phyloP scores from a whole-genome alignment of 805 yeast species.

The Candida silvatica region DNA sequence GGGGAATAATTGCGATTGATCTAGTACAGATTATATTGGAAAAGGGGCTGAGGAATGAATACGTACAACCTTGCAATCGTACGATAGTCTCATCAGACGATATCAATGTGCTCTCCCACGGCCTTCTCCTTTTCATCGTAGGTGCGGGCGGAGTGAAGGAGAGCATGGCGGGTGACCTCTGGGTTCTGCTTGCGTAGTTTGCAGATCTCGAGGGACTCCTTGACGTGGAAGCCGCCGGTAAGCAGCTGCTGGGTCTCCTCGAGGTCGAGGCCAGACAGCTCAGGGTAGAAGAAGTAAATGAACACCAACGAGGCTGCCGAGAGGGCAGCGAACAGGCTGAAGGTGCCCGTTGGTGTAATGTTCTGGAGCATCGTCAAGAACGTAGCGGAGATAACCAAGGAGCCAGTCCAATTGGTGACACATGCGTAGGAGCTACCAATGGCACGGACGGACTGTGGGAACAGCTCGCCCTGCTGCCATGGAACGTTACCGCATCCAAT shows the following conservation, averaged over 20 bases:
- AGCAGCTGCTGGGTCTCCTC: conserved; percentile 85
- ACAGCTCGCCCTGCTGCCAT: conserved; percentile 95
- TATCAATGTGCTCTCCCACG: too few species aligned
- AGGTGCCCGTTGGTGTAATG: conserved; percentile 93
- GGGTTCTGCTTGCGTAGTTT: too few species aligned
- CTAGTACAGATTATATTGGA: too few species aligned
- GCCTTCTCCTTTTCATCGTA: too few species aligned
- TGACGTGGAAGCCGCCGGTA: conserved; percentile 80
- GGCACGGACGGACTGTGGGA: conserved; percentile 91
- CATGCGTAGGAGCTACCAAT: conserved; percentile 87
- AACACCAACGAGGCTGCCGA: conserved; percentile 64
- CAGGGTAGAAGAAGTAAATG: conserved; percentile 84
- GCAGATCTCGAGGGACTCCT: too few species aligned
- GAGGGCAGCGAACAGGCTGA: conserved; percentile 81
- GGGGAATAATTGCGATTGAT: too few species aligned
- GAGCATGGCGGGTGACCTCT: too few species aligned
- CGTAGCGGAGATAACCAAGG: conserved; percentile 82
- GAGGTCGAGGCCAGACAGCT: conserved; percentile 78
- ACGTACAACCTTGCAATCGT: too few species aligned
- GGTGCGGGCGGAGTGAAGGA: too few species aligned
- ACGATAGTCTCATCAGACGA: too few species aligned
- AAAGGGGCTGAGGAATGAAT: too few species aligned
- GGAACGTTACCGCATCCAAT: conserved; percentile 96
- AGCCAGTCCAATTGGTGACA: conserved; percentile 93
- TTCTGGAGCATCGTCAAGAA: conserved; percentile 90